phyloP scores from a whole-genome alignment of 139 green algal species.

The Monoraphidium neglectum region DNA sequence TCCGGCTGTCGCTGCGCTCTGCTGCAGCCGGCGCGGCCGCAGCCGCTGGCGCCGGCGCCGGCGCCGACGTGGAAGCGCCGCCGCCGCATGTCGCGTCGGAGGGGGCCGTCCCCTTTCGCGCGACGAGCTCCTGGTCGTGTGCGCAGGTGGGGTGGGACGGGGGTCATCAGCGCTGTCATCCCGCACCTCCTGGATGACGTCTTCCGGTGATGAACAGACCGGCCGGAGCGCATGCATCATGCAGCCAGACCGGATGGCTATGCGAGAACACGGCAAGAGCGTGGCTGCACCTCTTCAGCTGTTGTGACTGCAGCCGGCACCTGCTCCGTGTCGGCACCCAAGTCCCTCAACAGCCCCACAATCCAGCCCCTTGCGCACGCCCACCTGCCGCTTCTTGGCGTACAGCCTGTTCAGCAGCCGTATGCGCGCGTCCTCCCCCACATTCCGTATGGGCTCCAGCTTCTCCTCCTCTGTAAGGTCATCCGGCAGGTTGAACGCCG shows the following conservation, averaged over 20 bases:
- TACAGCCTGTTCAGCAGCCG: conserved; percentile 78
- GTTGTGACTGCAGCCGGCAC: not conserved
- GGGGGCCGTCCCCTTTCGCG: not conserved
- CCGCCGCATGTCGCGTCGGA: not conserved
- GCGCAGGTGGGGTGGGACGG: too few relatives aligned
- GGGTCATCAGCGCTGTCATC: too few relatives aligned
- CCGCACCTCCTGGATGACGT: too few relatives aligned
- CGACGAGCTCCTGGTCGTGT: conserved; percentile 2
- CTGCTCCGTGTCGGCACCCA: too few relatives aligned
- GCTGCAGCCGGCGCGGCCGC: not conserved
- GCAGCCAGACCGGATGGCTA: too few relatives aligned
- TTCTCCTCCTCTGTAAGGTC: conserved; percentile 85
- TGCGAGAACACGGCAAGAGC: too few relatives aligned
- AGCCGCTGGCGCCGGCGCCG: not conserved
- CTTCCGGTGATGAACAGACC: too few relatives aligned
- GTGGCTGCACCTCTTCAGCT: not conserved
- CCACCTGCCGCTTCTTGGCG: conserved; percentile 66
- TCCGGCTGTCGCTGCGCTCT: not conserved
- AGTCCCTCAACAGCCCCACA: too few relatives aligned
- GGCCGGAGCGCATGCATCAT: too few relatives aligned
- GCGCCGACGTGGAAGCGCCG: not conserved
- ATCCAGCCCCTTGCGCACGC: not conserved
- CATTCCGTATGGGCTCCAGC: conserved; percentile 70
- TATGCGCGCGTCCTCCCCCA: conserved; percentile 60
- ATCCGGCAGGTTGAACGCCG: conserved; percentile 71